Percentiles rank a stretch among this genome's conserved stretches.
phyloP scores from a whole-genome alignment of 106 monocot genomes.

The Platanthera zijinensis region DNA sequence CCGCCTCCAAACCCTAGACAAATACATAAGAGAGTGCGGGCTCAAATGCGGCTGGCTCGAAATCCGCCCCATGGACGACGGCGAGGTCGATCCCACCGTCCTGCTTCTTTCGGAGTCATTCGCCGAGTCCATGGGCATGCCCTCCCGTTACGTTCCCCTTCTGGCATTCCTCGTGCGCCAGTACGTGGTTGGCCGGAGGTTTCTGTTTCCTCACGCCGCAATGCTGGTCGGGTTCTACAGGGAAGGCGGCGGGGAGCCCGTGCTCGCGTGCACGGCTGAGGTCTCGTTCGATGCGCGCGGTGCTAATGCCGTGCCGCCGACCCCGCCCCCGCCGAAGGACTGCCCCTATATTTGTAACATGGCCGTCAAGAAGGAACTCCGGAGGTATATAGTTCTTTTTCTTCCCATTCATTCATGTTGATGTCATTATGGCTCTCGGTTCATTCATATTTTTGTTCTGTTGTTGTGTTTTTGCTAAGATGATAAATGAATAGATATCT shows the following conservation, averaged over 20 bases:
- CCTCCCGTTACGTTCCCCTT: constrained; percentile 20
- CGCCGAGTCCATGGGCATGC: constrained; percentile 33
- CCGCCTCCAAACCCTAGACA: constrained; percentile 24
- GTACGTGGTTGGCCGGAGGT: constrained; percentile 54
- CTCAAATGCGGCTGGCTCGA: constrained; percentile 36
- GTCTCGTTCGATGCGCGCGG: constrained; percentile 59
- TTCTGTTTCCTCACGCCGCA: constrained; percentile 41
- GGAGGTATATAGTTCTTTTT: constrained; percentile 43
- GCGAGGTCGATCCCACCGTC: constrained; percentile 36
- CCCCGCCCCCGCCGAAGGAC: constrained; percentile 61
- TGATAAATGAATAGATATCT: no score
- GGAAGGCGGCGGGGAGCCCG: constrained; percentile 11
- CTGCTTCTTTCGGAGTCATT: constrained; percentile 70
- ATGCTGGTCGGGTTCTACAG: constrained; percentile 60
- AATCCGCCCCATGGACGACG: constrained; percentile 42
- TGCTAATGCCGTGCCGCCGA: constrained; percentile 43
- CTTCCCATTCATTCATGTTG: neutral
- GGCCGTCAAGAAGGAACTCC: constrained; percentile 57
- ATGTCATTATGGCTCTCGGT: neutral
- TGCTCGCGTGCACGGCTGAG: constrained; percentile 64
- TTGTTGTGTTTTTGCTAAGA: no score
- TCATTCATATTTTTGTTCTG: neutral
- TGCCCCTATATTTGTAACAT: constrained; percentile 87
- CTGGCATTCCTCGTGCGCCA: constrained; percentile 58
- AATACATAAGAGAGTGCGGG: constrained; percentile 17